A percentile compares a stretch with the other conserved stretches of the same genome.
Evolutionary conservation across 1,284 basidiomycete species (phyloP).

Genomic region (Malassezia vespertilionis): DNA sequence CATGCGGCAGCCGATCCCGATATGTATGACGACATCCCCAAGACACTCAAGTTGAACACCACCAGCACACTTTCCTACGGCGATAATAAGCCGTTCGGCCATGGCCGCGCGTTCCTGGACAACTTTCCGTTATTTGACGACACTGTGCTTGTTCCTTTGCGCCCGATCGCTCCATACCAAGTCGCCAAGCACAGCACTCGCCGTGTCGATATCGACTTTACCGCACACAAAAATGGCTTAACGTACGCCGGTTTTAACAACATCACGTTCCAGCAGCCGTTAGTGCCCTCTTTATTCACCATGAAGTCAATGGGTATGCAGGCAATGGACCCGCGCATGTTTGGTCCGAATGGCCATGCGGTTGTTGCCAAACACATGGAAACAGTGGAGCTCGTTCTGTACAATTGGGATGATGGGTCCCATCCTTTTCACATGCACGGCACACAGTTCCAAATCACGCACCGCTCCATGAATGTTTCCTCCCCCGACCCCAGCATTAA

Average conservation of each 20-base stretch:
- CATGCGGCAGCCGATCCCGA: slow-evolving; percentile 72
- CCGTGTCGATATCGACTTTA: slow-evolving; percentile 49
- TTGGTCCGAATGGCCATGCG: slow-evolving; percentile 48
- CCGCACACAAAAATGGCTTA: slow-evolving; percentile 49
- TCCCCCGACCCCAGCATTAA: slow-evolving; percentile 68
- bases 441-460: slow-evolving; percentile 52
- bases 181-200: slow-evolving; percentile 41
- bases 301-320: background rate
- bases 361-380: slow-evolving; percentile 63
- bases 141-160: slow-evolving; percentile 48
- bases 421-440: slow-evolving; percentile 53
- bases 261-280: slow-evolving; percentile 51
- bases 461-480: slow-evolving; percentile 62
- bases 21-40: slow-evolving; percentile 49
- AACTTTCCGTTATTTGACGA: slow-evolving; percentile 49
- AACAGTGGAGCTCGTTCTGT: slow-evolving; percentile 66
- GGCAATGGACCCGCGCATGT: slow-evolving; percentile 1
- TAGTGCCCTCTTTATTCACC: slow-evolving; percentile 51
- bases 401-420: slow-evolving; percentile 63
- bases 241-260: slow-evolving; percentile 49
- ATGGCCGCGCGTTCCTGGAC: slow-evolving; percentile 2
- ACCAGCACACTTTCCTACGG: slow-evolving; percentile 34
- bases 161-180: slow-evolving; percentile 25
- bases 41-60: slow-evolving; percentile 35
- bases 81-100: slow-evolving; percentile 19